Percentiles rank a stretch among this genome's conserved stretches.
phyloP scores from a whole-genome alignment of 495 filamentous ascomycete species.

The Neurospora sp. region DNA sequence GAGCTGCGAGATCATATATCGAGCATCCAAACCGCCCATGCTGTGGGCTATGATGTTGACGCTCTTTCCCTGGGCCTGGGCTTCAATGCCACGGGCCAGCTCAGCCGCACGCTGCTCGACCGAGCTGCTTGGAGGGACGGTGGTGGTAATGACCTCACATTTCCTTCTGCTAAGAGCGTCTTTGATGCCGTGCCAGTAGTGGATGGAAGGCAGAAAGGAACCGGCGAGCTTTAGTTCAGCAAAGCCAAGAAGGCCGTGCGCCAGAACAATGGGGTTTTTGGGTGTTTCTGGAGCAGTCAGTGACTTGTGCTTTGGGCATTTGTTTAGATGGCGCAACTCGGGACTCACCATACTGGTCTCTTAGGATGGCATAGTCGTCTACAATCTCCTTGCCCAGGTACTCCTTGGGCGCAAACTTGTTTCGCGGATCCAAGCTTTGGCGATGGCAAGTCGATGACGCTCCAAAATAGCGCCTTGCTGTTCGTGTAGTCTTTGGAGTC shows the following conservation, averaged over 20 bases:
- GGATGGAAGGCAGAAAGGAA: slow-evolving; percentile 59
- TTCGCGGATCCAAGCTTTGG: neutral
- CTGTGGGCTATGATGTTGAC: slow-evolving; percentile 85
- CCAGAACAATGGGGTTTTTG: slow-evolving; percentile 67
- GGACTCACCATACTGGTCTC: slow-evolving; percentile 54
- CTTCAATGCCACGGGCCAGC: slow-evolving; percentile 53
- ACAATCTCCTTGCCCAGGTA: slow-evolving; percentile 58
- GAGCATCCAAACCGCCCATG: slow-evolving; percentile 71
- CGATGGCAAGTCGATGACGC: neutral
- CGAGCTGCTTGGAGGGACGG: slow-evolving; percentile 66
- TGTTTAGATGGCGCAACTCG: neutral
- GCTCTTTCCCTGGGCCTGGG: slow-evolving; percentile 55
- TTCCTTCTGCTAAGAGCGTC: slow-evolving; percentile 63
- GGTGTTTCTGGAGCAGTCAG: slow-evolving; percentile 37
- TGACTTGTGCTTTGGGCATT: neutral
- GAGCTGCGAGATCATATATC: slow-evolving; percentile 83
- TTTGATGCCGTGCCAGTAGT: slow-evolving; percentile 88
- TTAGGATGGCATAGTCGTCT: slow-evolving; percentile 67
- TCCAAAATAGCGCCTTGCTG: neutral
- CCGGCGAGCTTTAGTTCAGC: slow-evolving; percentile 69
- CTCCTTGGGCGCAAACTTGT: slow-evolving; percentile 35
- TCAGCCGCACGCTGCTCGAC: slow-evolving; percentile 68
- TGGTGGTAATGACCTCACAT: slow-evolving; percentile 69
- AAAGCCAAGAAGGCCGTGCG: slow-evolving; percentile 89
- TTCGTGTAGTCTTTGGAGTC: neutral